Conservation (phyloP, 805 yeast species). For the Candida ortonii region DNA sequence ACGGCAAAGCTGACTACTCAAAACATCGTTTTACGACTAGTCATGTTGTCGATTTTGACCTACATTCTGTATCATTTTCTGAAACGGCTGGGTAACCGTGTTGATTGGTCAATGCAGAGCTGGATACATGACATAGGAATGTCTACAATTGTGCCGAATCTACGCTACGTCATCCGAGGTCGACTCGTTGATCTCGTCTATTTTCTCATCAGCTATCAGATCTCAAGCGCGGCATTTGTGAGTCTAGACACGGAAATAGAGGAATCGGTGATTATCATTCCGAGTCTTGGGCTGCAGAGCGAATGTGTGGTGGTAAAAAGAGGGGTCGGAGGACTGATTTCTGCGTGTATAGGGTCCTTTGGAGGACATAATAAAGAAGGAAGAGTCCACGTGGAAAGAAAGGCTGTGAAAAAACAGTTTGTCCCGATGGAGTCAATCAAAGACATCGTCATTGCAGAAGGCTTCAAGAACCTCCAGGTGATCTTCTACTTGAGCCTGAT, state of each 20-base stretch:
- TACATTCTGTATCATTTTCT: slow-evolving; percentile 8
- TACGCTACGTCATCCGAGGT: no score
- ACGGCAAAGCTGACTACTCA: slow-evolving; percentile 1
- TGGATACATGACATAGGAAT: no score
- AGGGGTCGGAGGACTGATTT: slow-evolving; percentile 12
- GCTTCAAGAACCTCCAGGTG: slow-evolving; percentile 65
- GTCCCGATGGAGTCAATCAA: slow-evolving; percentile 55
- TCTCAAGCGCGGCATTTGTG: slow-evolving; percentile 22
- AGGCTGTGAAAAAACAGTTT: slow-evolving; percentile 35
- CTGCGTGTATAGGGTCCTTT: slow-evolving; percentile 3
- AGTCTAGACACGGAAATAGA: slow-evolving; percentile 35
- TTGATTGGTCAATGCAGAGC: no score
- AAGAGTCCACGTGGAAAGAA: slow-evolving; percentile 3
- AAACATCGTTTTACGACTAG: slow-evolving; percentile 4
- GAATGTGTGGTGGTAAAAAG: slow-evolving; percentile 34
- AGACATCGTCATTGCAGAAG: slow-evolving; percentile 74
- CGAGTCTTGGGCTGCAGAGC: slow-evolving; percentile 47
- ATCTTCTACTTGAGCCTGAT: slow-evolving; percentile 62
- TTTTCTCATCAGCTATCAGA: slow-evolving; percentile 14
- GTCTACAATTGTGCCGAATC: no score
- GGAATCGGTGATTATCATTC: slow-evolving; percentile 45
- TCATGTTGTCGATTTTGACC: slow-evolving; percentile 6
- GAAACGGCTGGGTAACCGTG: no score
- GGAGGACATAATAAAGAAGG: slow-evolving; percentile 7
- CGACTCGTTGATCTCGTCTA: slow-evolving; percentile 10